Evolutionary conservation across 1,284 basidiomycete species (phyloP).

Genomic region (Trichosporon sp.): DNA sequence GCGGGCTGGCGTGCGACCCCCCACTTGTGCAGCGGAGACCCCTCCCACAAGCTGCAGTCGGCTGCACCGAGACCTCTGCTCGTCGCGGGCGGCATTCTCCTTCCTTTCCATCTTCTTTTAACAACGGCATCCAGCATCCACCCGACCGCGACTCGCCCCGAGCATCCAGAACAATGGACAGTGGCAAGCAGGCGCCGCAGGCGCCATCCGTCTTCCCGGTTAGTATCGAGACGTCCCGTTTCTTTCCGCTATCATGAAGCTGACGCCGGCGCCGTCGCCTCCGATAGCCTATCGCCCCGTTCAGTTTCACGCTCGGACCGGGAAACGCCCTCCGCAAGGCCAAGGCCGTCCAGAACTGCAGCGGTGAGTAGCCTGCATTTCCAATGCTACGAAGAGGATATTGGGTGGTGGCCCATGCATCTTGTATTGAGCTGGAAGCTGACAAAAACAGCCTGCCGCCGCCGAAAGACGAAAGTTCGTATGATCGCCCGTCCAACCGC

Average conservation of each 20-base stretch:
- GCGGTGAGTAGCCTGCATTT: constrained; percentile 25
- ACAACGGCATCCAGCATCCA: constrained; percentile 8
- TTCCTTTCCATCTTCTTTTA: background rate
- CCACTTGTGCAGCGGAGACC: background rate
- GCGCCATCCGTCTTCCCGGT: constrained; percentile 22
- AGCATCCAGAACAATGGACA: background rate
- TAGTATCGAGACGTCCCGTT: background rate
- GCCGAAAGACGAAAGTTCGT: constrained; percentile 33
- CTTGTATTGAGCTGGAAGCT: background rate
- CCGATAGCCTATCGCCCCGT: constrained; percentile 25
- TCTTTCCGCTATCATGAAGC: background rate
- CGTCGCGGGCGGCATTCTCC: background rate
- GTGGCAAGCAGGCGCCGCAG: background rate
- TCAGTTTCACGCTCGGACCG: constrained; percentile 26
- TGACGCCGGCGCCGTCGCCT: constrained; percentile 21
- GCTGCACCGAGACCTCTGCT: background rate
- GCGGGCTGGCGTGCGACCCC: background rate
- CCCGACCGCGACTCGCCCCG: background rate
- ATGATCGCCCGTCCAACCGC: background rate
- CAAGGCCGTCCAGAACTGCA: constrained; percentile 33
- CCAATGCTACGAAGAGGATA: background rate
- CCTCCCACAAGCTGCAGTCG: background rate
- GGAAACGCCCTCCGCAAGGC: constrained; percentile 31
- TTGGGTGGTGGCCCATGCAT: background rate
- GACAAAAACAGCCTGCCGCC: constrained; percentile 26